Evolutionary conservation across 768 basidiomycete species (phyloP).

Genomic region (Rhodotorula diobovata): DNA sequence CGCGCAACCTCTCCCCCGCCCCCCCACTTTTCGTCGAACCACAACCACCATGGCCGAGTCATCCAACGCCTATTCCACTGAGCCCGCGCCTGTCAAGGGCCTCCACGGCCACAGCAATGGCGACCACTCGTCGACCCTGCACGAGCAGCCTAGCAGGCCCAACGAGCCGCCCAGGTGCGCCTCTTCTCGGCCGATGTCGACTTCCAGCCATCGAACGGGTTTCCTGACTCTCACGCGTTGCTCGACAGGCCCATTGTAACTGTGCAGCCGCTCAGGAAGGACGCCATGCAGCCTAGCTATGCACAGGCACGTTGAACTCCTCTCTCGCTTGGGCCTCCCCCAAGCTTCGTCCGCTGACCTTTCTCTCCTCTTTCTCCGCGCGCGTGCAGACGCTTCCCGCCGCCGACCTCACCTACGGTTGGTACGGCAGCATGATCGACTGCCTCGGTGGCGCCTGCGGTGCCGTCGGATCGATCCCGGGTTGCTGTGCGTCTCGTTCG

Average conservation of each 20-base stretch:
- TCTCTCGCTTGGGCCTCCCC: constrained; percentile 53
- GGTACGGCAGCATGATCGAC: constrained; percentile 35
- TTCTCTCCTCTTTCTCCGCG: constrained; percentile 57
- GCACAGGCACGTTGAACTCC: constrained; percentile 56
- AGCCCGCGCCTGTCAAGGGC: neutral
- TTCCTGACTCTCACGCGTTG: neutral
- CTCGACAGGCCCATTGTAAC: neutral
- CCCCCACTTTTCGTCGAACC: neutral
- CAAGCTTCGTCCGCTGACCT: too few relatives aligned
- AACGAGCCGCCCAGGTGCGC: neutral
- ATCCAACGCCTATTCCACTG: neutral
- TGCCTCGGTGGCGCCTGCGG: constrained; percentile 16
- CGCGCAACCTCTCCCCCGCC: too few relatives aligned
- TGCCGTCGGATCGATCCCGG: constrained; percentile 24
- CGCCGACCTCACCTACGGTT: constrained; percentile 60
- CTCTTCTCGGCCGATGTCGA: neutral
- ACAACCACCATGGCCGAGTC: neutral
- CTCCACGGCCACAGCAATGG: neutral
- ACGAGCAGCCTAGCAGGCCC: neutral
- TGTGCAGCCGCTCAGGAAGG: constrained; percentile 20
- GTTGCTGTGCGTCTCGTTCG: constrained; percentile 44
- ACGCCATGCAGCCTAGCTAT: constrained; percentile 69
- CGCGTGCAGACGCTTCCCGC: constrained; percentile 58
- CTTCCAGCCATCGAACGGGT: too few relatives aligned
- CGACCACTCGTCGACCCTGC: neutral